Evolutionary conservation across 768 basidiomycete genomes (phyloP), one percentile per base, ranked within the genome.

Genomic region (Agrocybe pediades): DNA sequence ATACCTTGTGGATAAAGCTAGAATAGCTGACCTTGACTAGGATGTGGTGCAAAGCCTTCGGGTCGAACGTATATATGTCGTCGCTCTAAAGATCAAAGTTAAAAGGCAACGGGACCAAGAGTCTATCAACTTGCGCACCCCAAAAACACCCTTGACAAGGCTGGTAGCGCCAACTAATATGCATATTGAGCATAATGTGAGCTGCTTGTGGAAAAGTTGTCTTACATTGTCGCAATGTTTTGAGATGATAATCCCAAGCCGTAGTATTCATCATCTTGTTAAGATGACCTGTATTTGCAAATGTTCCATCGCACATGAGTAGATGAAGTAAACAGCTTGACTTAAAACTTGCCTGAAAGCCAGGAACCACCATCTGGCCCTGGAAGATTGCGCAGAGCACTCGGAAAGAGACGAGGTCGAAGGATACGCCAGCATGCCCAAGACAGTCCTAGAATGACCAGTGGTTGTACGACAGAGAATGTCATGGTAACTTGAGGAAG

Each of bases 1-100:
- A n/a, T 19, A 24, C 13, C 16, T 13, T 25, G 21, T 9, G 17
- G 23, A 27, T 25, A n/a, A 8, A 21, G n/a, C n/a, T n/a, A n/a
- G n/a, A n/a, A n/a, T n/a, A n/a, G n/a, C n/a, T n/a, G 23, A 57
- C 64, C 63, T 79, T 80, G 49, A 79, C 66, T 13, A 78, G 40
- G 41, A 82, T 74, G 13, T 48, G 46, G 17, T 48, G 46, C 4
- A 48, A 11, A 6, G 46, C 46, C 40, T 48, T 48, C 7, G 46
- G 30, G 19, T n/a, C n/a, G n/a, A n/a, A n/a, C n/a, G n/a, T 11
- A 78, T 50, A 50, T 7, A 50, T 23, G 15, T 24, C 41, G 36
- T 25, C 17, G 5, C 20, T 21, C 47, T 36, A 29, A 36, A 13
- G 17, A 21, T 24, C 21, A 7, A 36, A 25, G n/a, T 9, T 40